phyloP scores from a whole-genome alignment of 2,329 filamentous ascomycete genomes.

The Sclerotinia glacialis region DNA sequence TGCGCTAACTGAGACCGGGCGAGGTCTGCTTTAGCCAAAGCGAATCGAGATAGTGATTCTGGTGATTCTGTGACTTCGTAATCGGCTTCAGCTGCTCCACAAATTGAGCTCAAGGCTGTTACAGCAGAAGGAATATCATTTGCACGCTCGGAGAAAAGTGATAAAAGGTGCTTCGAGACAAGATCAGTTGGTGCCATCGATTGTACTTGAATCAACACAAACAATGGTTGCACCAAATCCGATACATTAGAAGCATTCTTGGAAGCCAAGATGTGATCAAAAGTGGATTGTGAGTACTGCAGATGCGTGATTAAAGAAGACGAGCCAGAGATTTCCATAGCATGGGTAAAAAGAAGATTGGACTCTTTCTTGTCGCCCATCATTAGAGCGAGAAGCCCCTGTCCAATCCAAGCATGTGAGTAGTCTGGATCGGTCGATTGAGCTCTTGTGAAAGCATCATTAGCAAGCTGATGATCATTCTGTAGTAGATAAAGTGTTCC shows the following conservation, averaged over 20 bases:
- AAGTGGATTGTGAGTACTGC: constrained; percentile 76
- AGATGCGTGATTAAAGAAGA: constrained; percentile 70
- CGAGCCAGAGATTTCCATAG: constrained; percentile 85
- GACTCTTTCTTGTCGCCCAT: constrained; percentile 72
- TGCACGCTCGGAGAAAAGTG: constrained; percentile 78
- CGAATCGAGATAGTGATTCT: constrained; percentile 70
- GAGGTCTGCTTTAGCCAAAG: constrained; percentile 81
- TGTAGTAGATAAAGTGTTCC: constrained; percentile 82
- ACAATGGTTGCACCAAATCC: constrained; percentile 79
- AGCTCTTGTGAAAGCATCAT: constrained; percentile 82
- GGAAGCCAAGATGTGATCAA: constrained; percentile 71
- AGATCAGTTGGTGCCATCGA: constrained; percentile 68
- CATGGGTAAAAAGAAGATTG: constrained; percentile 82
- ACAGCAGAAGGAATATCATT: constrained; percentile 65
- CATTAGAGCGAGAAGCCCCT: constrained; percentile 77
- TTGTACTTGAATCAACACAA: constrained; percentile 79
- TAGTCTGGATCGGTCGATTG: constrained; percentile 95
- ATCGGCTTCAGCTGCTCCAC: constrained; percentile 68
- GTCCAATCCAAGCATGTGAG: constrained; percentile 88
- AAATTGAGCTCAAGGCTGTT: constrained; percentile 62
- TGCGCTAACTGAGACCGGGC: constrained; percentile 77
- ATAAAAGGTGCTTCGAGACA: constrained; percentile 71
- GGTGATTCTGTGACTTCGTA: constrained; percentile 82
- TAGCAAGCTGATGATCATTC: constrained; percentile 80
- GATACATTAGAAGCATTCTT: constrained; percentile 51